These are phyloP conservation scores for Beauveria brongniartii DNA, from an alignment of 2,329 filamentous ascomycete genomes.

Conservation along the genomic window DNA sequence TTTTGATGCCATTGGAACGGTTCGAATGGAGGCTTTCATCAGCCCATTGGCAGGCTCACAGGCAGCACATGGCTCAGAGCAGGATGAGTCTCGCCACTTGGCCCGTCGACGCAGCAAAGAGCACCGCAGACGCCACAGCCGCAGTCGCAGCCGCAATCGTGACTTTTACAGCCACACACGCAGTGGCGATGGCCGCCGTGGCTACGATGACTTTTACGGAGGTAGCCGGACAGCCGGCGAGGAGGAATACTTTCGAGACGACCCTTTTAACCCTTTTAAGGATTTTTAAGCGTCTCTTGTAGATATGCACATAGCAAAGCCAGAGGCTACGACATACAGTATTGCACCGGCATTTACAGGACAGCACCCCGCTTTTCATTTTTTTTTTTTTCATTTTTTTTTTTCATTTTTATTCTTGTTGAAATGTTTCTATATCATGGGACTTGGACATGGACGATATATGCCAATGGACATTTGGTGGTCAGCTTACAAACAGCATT, in stretches of 20 bases:
- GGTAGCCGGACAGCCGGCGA: constrained; percentile 40
- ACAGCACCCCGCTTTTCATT: constrained; percentile 13
- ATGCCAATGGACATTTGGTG: constrained; percentile 11
- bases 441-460: constrained; percentile 4
- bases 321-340: not conserved
- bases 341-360: constrained; percentile 1
- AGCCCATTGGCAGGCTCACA: constrained; percentile 47
- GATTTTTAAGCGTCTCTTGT: constrained; percentile 39
- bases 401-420: constrained; percentile 5
- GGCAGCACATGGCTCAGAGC: constrained; percentile 39
- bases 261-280: constrained; percentile 57
- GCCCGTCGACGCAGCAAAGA: constrained; percentile 49
- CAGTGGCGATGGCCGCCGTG: constrained; percentile 29
- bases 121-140: constrained; percentile 41
- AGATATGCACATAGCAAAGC: not conserved
- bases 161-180: constrained; percentile 45
- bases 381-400: not conserved
- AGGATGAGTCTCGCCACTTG: constrained; percentile 41
- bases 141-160: constrained; percentile 46
- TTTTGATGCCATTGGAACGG: constrained; percentile 82
- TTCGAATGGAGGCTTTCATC: constrained; percentile 97
- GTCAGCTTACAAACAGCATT: constrained; percentile 1
- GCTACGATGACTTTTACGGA: constrained; percentile 40
- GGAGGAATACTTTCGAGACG: constrained; percentile 51
- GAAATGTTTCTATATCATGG: constrained; percentile 1